These are phyloP conservation scores for Coniochaeta hoffmannii DNA, from an alignment of 2,329 filamentous ascomycete species.

Conservation along the genomic window DNA sequence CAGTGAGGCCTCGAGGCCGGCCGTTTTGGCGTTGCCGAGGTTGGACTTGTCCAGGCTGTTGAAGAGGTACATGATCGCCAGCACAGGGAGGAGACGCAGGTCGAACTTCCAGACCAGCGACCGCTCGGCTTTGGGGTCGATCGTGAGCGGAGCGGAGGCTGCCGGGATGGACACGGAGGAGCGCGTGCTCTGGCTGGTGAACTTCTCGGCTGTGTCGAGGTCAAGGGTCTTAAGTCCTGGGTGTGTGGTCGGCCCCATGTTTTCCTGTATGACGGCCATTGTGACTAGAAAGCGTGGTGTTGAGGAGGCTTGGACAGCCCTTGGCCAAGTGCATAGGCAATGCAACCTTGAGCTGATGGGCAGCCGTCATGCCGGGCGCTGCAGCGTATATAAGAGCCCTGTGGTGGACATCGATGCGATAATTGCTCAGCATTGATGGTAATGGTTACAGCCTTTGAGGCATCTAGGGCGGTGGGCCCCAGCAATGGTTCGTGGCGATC, in stretches of 20 bases:
- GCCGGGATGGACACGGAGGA: not conserved
- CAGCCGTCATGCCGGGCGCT: too few species aligned
- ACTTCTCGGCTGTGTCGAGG: not conserved
- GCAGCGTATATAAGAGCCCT: too few species aligned
- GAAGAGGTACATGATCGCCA: constrained; percentile 49
- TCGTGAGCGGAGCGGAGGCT: constrained; percentile 14
- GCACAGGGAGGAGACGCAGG: constrained; percentile 42
- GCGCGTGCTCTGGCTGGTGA: not conserved
- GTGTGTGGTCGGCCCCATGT: not conserved
- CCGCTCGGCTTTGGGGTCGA: constrained; percentile 38
- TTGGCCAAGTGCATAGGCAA: not conserved
- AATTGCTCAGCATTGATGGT: too few species aligned
- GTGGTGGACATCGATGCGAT: too few species aligned
- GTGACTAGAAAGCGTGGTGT: not conserved
- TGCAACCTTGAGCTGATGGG: not conserved
- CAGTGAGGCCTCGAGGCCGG: constrained; percentile 23
- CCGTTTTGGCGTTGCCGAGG: constrained; percentile 36
- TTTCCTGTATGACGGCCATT: not conserved
- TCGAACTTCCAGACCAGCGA: constrained; percentile 48
- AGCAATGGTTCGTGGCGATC: constrained; percentile 46
- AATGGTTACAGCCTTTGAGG: too few species aligned
- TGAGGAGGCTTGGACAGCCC: not conserved
- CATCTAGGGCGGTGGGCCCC: constrained; percentile 35
- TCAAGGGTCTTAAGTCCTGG: not conserved
- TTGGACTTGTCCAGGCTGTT: constrained; percentile 36